A percentile compares a stretch with the other conserved stretches of the same genome.
These are phyloP conservation scores for Ophiostoma himal-ulmi DNA, from an alignment of 2,329 filamentous ascomycete species.

Conservation along the genomic window DNA sequence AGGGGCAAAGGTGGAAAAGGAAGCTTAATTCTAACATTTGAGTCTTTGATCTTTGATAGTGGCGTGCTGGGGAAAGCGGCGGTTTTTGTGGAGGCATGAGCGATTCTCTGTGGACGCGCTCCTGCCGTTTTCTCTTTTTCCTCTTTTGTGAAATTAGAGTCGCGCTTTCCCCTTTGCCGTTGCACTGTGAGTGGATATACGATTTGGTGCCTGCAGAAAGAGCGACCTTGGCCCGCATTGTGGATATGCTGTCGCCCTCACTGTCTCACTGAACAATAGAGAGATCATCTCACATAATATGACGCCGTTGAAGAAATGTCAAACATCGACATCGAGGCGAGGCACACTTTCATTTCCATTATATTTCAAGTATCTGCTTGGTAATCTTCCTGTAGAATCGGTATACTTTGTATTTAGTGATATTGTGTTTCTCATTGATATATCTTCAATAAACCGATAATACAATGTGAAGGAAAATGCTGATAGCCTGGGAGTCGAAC, in stretches of 20 bases:
- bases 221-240: neutral
- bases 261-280: too few relatives aligned
- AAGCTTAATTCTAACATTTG: constrained; percentile 5
- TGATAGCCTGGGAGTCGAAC: too few relatives aligned
- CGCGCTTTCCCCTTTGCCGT: neutral
- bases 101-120: constrained; percentile 4
- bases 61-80: constrained; percentile 1
- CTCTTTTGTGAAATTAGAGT: constrained; percentile 12
- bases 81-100: neutral
- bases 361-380: too few relatives aligned
- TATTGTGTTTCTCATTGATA: too few relatives aligned
- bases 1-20: neutral
- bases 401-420: too few relatives aligned
- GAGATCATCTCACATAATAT: neutral
- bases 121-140: neutral
- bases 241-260: neutral
- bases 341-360: too few relatives aligned
- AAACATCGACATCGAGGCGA: neutral
- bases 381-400: too few relatives aligned
- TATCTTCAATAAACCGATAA: too few relatives aligned
- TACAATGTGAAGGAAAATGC: too few relatives aligned
- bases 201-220: neutral
- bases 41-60: neutral
- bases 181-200: neutral
- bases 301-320: neutral